Conservation (phyloP, 163 green algal species). For the Scenedesmus sp. region DNA sequence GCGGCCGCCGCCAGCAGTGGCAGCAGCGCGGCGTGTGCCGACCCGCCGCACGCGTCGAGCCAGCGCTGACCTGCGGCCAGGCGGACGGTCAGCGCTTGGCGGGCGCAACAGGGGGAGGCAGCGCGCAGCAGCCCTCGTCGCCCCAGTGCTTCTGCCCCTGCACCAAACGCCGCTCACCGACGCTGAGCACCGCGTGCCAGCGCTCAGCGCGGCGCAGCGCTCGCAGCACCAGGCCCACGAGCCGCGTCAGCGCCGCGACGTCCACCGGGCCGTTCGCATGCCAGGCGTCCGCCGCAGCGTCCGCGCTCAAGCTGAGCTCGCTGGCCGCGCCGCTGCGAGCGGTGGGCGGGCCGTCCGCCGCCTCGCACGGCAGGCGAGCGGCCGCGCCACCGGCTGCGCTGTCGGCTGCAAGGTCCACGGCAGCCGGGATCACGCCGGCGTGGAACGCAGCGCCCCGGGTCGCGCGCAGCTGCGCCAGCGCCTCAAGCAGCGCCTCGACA, state of each 20-base stretch:
- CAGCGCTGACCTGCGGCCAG: slow-evolving; percentile 44
- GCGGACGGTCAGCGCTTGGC: too few species aligned
- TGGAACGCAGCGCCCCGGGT: slow-evolving; percentile 44
- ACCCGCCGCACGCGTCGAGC: slow-evolving; percentile 53
- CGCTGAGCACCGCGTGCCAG: slow-evolving; percentile 53
- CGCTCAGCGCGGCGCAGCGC: slow-evolving; percentile 56
- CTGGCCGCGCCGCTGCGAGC: neutral
- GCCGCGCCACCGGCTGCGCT: too few species aligned
- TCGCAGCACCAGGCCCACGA: slow-evolving; percentile 50
- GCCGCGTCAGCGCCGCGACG: slow-evolving; percentile 55
- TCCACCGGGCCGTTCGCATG: slow-evolving; percentile 57
- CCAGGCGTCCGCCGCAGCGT: slow-evolving; percentile 56
- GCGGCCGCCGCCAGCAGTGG: slow-evolving; percentile 57
- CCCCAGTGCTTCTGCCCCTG: too few species aligned
- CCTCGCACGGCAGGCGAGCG: too few species aligned
- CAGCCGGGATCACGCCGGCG: slow-evolving; percentile 42
- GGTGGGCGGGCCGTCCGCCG: neutral
- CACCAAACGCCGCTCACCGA: slow-evolving; percentile 47
- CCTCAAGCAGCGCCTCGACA: slow-evolving; percentile 49
- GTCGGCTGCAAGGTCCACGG: neutral
- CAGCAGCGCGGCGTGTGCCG: slow-evolving; percentile 63
- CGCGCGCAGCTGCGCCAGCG: slow-evolving; percentile 47
- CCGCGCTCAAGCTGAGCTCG: slow-evolving; percentile 51
- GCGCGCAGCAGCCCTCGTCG: too few species aligned
- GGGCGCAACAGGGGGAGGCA: too few species aligned